These are phyloP conservation scores for Rutidosis leptorrhynchoides DNA, from an alignment of 129 eudicot genomes.

Conservation along the genomic window DNA sequence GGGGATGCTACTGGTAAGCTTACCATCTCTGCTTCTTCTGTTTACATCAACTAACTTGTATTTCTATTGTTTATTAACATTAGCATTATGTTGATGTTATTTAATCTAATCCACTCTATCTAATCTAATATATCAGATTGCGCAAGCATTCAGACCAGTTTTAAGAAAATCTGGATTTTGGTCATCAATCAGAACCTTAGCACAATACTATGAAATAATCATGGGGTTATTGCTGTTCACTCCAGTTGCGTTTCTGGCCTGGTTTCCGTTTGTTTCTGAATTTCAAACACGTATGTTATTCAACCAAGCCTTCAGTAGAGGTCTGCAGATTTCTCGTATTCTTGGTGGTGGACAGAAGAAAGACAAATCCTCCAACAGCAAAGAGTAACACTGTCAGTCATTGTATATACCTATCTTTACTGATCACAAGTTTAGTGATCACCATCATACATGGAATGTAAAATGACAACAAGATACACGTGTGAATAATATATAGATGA, in stretches of 20 bases:
- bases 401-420: conserved; percentile 7
- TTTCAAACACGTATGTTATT: conserved; percentile 91
- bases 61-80: not conserved
- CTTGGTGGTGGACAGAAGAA: conserved; percentile 81
- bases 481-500: conserved; percentile 8
- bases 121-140: conserved; percentile 60
- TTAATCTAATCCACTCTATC: not conserved
- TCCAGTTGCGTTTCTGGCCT: conserved; percentile 87
- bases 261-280: conserved; percentile 93
- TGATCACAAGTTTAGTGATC: conserved; percentile 6
- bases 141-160: conserved; percentile 68
- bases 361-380: conserved; percentile 60
- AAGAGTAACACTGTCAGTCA: conserved; percentile 32
- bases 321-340: conserved; percentile 91
- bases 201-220: conserved; percentile 66
- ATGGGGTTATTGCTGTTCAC: conserved; percentile 78
- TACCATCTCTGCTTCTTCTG: not conserved
- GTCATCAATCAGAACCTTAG: conserved; percentile 66
- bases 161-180: conserved; percentile 50
- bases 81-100: not conserved
- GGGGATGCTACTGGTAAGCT: conserved; percentile 84
- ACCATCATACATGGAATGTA: conserved; percentile 9
- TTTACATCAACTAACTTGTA: not conserved
- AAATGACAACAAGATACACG: conserved; percentile 1
- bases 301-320: conserved; percentile 95